Conservation (phyloP, 139 green algal species). For the Nannochloris sp. region DNA sequence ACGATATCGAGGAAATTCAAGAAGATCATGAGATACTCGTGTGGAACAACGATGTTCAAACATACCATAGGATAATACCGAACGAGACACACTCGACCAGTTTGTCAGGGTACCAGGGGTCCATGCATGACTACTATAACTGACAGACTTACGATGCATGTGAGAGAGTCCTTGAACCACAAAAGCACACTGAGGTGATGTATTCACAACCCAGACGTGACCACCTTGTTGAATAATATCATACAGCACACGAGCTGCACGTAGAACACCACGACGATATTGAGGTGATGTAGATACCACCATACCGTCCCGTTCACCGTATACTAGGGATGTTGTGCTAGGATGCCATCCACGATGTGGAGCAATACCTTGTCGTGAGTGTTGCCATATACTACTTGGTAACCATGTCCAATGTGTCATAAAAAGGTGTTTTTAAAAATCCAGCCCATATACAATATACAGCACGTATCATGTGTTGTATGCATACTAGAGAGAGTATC, state of each 20-base stretch:
- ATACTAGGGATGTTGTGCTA: slow-evolving; percentile 12
- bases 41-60: slow-evolving; percentile 20
- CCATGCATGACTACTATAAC: slow-evolving; percentile 5
- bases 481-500: too few relatives aligned
- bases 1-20: slow-evolving; percentile 23
- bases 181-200: slow-evolving; percentile 8
- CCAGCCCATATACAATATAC: too few relatives aligned
- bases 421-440: too few relatives aligned
- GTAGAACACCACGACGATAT: slow-evolving; percentile 6
- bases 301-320: slow-evolving; percentile 17
- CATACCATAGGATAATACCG: slow-evolving; percentile 23
- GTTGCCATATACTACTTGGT: slow-evolving; percentile 10
- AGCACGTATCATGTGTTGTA: too few relatives aligned
- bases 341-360: slow-evolving; percentile 17
- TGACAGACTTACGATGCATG: neutral
- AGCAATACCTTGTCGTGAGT: slow-evolving; percentile 13
- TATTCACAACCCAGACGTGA: slow-evolving; percentile 24
- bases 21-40: slow-evolving; percentile 13
- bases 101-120: slow-evolving; percentile 22
- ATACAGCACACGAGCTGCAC: slow-evolving; percentile 14
- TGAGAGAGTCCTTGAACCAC: neutral
- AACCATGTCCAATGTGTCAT: neutral
- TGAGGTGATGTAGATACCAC: neutral
- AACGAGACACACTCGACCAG: slow-evolving; percentile 25
- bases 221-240: slow-evolving; percentile 15